Conservation (phyloP, 306 rosid species). For the Quercus rubra region DNA sequence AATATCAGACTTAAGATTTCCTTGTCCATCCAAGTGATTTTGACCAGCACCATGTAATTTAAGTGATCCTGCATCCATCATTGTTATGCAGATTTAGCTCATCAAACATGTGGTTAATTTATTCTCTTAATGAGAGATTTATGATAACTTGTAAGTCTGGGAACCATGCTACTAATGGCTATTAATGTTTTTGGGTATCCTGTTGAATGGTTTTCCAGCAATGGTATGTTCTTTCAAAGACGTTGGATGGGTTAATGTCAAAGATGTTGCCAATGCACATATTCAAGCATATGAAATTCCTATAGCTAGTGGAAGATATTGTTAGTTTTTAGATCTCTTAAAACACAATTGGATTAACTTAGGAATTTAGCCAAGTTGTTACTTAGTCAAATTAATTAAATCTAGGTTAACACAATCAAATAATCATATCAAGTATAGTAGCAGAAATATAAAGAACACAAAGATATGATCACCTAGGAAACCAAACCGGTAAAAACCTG, state of each 20-base stretch:
- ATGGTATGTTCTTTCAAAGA: conserved; percentile 79
- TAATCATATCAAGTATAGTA: too few species aligned
- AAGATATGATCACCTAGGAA: too few species aligned
- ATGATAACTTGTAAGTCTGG: background rate
- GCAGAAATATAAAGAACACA: too few species aligned
- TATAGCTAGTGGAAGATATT: too few species aligned
- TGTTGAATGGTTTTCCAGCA: conserved; percentile 32
- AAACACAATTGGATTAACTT: too few species aligned
- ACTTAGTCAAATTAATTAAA: too few species aligned
- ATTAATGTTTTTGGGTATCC: conserved; percentile 3
- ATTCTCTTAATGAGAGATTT: background rate
- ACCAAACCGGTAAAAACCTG: too few species aligned
- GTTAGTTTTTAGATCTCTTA: too few species aligned
- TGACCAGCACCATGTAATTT: background rate
- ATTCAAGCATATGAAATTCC: too few species aligned
- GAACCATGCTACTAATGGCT: background rate
- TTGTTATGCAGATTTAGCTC: background rate
- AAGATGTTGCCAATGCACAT: too few species aligned
- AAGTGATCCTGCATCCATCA: background rate
- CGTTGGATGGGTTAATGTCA: conserved; percentile 33
- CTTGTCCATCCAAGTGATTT: background rate
- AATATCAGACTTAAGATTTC: background rate
- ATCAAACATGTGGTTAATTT: background rate
- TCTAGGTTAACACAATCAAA: too few species aligned
- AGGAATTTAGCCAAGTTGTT: too few species aligned